Evolutionary conservation across 805 yeast genomes (phyloP), one percentile per base, ranked within the genome.

Genomic region (Phaffomyces thermotolerans): DNA sequence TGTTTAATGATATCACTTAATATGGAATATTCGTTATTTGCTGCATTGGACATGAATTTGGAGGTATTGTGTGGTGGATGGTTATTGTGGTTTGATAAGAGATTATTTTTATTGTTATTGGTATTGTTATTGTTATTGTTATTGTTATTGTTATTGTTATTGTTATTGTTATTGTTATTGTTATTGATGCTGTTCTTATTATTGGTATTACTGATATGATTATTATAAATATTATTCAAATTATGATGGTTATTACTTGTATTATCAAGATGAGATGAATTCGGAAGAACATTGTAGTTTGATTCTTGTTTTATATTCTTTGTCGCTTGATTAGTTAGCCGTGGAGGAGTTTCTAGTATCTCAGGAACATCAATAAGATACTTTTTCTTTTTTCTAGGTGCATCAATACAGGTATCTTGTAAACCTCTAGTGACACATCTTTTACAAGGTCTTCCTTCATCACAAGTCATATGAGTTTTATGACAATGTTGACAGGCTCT

Each of bases 401-500:
- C 96, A 65, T 93, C 97, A 29, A 76, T 77, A 65, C 98, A 91
- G 0, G 85, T 70, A 14, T 67, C 74, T 2, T 72, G 74, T 14
- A 88, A 64, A 0, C 90, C 91, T 55, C 88, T 71, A 25, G 69
- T 70, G 4, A 83, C 60, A 62, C 99, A 91, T 40, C 96, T 63
- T 43, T 73, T 72, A 56, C 99, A 91, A 0, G 95, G 95, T 33
- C 95, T 76, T 58, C 62, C 60, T 23, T 80, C 76, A 53, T 90
- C 96, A 62, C 99, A 91, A 0, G 97, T 86, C 71, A 90, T 78
- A 61, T 91, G 99, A 2, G 95, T 85, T 54, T 79, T 77, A 47
- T 90, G 89, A 59, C 99, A 91, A 64, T 90, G 93, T 34, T 78
- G 76, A 54, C 99, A 91, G 6, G 99, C 98, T 44, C 95, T 71